phyloP scores from a whole-genome alignment of 2,329 filamentous ascomycete genomes.

The Teratosphaeria gauchensis region DNA sequence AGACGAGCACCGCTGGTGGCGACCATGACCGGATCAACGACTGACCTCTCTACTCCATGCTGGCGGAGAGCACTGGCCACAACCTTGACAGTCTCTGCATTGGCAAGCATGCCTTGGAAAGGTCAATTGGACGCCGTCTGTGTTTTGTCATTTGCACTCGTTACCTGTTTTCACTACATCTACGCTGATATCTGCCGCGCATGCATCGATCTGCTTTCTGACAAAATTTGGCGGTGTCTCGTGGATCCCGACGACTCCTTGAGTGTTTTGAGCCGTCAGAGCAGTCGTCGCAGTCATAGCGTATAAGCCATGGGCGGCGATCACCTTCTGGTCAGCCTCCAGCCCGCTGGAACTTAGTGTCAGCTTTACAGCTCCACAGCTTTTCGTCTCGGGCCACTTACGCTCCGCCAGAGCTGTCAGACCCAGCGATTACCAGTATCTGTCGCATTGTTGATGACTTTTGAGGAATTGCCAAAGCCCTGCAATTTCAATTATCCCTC shows the following conservation, averaged over 20 bases:
- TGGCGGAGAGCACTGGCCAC: slow-evolving; percentile 55
- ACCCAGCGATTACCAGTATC: slow-evolving; percentile 76
- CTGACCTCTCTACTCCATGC: slow-evolving; percentile 48
- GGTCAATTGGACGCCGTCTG: slow-evolving; percentile 4
- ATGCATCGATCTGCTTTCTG: slow-evolving; percentile 73
- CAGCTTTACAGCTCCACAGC: slow-evolving; percentile 3
- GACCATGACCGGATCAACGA: slow-evolving; percentile 90
- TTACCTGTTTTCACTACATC: slow-evolving; percentile 88
- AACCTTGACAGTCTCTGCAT: slow-evolving; percentile 56
- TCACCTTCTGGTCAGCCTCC: slow-evolving; percentile 91
- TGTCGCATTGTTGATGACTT: slow-evolving; percentile 30
- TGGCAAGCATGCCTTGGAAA: slow-evolving; percentile 69
- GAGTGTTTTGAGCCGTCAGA: slow-evolving; percentile 91
- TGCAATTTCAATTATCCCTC: neutral
- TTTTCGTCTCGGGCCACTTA: slow-evolving; percentile 36
- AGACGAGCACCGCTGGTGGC: slow-evolving; percentile 68
- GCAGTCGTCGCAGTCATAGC: slow-evolving; percentile 94
- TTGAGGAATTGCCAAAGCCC: slow-evolving; percentile 1
- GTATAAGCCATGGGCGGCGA: slow-evolving; percentile 82
- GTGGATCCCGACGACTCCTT: slow-evolving; percentile 73
- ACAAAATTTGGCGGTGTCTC: slow-evolving; percentile 70
- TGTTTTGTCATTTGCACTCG: neutral
- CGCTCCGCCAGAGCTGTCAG: slow-evolving; percentile 86
- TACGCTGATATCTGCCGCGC: slow-evolving; percentile 71
- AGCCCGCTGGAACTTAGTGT: slow-evolving; percentile 56